Evolutionary conservation across 306 rosid species (phyloP).

Genomic region (Rosa chinensis): DNA sequence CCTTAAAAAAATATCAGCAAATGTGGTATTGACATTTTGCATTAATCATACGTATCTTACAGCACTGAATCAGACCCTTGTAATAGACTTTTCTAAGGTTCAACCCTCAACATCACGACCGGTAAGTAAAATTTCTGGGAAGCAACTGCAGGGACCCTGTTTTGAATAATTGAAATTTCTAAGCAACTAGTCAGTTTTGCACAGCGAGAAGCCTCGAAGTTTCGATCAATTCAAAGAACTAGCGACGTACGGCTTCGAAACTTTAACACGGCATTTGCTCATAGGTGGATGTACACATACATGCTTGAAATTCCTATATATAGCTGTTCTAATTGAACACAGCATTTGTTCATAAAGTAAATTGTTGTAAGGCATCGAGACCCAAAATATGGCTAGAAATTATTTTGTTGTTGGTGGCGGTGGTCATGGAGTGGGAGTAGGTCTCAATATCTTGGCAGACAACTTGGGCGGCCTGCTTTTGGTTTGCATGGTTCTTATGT

Average conservation of each 20-base stretch:
- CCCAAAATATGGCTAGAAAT: slow-evolving; percentile 26
- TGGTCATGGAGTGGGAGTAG: neutral
- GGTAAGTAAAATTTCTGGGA: neutral
- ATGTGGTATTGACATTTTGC: neutral
- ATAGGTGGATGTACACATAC: neutral
- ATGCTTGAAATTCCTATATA: neutral
- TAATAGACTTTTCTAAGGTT: neutral
- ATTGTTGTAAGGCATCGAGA: neutral
- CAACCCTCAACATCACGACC: neutral
- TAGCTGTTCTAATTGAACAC: neutral
- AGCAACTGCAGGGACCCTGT: neutral
- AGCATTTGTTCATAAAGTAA: neutral
- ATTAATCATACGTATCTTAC: neutral
- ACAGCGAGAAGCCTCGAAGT: neutral
- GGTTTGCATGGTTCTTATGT: slow-evolving; percentile 29
- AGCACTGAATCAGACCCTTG: neutral
- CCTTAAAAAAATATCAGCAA: neutral
- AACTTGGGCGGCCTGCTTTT: slow-evolving; percentile 10
- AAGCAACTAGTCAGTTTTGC: neutral
- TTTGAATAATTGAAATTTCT: neutral
- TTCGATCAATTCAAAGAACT: neutral
- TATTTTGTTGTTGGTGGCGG: neutral
- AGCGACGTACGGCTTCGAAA: neutral
- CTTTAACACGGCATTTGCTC: neutral
- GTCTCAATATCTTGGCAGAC: neutral